Conservation (phyloP, 169 alveolate genomes). For the Plasmodium vivax region DNA sequence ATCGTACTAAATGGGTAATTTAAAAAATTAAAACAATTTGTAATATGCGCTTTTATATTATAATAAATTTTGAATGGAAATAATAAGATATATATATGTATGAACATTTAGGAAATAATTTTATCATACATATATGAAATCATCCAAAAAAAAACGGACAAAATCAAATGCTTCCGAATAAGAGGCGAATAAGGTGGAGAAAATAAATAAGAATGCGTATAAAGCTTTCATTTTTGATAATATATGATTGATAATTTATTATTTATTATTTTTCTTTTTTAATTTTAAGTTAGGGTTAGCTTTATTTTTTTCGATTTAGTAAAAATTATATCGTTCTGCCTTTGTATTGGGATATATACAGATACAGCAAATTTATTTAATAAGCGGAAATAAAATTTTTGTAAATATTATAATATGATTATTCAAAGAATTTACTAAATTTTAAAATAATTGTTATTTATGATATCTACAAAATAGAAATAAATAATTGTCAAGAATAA, state of each 20-base stretch:
- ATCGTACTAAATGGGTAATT: neutral
- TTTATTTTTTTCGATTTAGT: neutral
- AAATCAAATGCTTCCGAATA: too few relatives aligned
- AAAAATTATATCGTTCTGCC: neutral
- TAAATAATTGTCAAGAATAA: too few relatives aligned
- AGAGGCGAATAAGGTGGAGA: neutral
- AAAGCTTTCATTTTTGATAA: neutral
- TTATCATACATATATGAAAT: neutral
- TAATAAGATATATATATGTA: neutral
- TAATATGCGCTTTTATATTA: too few relatives aligned
- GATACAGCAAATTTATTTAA: too few relatives aligned
- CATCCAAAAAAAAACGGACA: too few relatives aligned
- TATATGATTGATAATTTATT: neutral
- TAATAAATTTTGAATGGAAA: neutral
- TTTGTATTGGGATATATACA: neutral
- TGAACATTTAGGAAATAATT: neutral
- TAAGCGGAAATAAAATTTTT: too few relatives aligned
- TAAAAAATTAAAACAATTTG: too few relatives aligned
- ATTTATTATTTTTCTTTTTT: too few relatives aligned
- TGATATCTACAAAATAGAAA: neutral
- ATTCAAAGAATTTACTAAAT: neutral
- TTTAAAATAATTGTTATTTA: neutral
- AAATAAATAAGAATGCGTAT: neutral
- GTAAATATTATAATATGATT: too few relatives aligned
- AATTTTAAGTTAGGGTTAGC: too few relatives aligned